phyloP scores from a whole-genome alignment of 345 rosid species.

The Hibiscus tridactylites region DNA sequence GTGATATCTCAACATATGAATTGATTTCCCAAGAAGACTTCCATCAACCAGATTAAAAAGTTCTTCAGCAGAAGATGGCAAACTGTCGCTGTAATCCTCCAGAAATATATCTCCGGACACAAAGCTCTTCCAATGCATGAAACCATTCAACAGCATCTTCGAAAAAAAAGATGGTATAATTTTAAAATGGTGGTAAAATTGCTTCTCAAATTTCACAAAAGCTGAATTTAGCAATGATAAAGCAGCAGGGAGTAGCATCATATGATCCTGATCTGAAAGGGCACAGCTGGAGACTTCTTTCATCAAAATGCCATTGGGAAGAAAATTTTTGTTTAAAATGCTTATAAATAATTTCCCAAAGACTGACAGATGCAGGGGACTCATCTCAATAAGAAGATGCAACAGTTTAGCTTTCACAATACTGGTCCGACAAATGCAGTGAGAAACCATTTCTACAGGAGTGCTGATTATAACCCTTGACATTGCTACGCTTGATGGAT shows the following conservation, averaged over 20 bases:
- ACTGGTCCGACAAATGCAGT: conserved; percentile 40
- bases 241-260: conserved; percentile 70
- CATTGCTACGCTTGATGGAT: conserved; percentile 48
- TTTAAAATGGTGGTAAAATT: conserved; percentile 24
- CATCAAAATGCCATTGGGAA: conserved; percentile 10
- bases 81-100: conserved; percentile 45
- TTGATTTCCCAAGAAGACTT: conserved; percentile 68
- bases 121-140: conserved; percentile 54
- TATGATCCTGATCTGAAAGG: conserved; percentile 46
- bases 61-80: conserved; percentile 41
- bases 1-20: conserved; percentile 52
- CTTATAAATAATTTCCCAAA: conserved; percentile 48
- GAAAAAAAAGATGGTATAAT: conserved; percentile 50
- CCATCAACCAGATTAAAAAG: conserved; percentile 41
- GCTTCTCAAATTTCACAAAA: conserved; percentile 38
- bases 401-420: conserved; percentile 53
- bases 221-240: conserved; percentile 42
- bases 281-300: conserved; percentile 14
- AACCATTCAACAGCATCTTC: conserved; percentile 45
- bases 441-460: conserved; percentile 54
- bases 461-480: conserved; percentile 45
- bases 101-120: conserved; percentile 40
- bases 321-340: conserved; percentile 21
- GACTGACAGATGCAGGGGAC: conserved; percentile 57
- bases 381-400: conserved; percentile 60